Evolutionary conservation across 768 basidiomycete species (phyloP).

Genomic region (Amyloporia xantha): DNA sequence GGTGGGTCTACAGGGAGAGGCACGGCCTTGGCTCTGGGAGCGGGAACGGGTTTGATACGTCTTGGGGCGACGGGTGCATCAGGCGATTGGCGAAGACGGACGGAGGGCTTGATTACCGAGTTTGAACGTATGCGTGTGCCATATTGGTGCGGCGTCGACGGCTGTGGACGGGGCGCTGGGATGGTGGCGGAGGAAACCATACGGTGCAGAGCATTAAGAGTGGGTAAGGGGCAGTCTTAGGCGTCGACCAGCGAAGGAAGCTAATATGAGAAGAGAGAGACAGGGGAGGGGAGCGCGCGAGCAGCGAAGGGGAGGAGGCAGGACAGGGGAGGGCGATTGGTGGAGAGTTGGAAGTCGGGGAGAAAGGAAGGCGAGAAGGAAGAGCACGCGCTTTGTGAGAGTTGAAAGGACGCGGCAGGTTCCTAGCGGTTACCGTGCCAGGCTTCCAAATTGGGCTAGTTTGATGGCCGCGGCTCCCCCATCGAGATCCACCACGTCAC

Average conservation of each 20-base stretch:
- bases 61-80: conserved; percentile 26
- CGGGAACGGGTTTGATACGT: conserved; percentile 26
- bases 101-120: conserved; percentile 43
- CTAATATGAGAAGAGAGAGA: conserved; percentile 11
- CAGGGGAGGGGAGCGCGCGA: conserved; percentile 24
- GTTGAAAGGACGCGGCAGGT: conserved; percentile 12
- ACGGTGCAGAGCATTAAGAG: conserved; percentile 25
- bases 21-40: conserved; percentile 17
- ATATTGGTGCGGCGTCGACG: conserved; percentile 34
- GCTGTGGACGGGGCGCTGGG: conserved; percentile 24
- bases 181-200: conserved; percentile 22
- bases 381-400: conserved; percentile 21
- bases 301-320: conserved; percentile 19
- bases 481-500: conserved; percentile 24
- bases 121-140: conserved; percentile 50
- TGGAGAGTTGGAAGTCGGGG: conserved; percentile 11
- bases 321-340: conserved; percentile 8
- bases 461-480: conserved; percentile 25
- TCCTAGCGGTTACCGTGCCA: conserved; percentile 24
- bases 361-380: conserved; percentile 18
- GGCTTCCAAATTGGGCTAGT: conserved; percentile 24
- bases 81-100: conserved; percentile 42
- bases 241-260: conserved; percentile 27
- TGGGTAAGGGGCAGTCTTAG: conserved; percentile 11
- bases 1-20: conserved; percentile 15